Base-by-base conservation (phyloP, 768 basidiomycete genomes). In the Epithele typhae region DNA sequence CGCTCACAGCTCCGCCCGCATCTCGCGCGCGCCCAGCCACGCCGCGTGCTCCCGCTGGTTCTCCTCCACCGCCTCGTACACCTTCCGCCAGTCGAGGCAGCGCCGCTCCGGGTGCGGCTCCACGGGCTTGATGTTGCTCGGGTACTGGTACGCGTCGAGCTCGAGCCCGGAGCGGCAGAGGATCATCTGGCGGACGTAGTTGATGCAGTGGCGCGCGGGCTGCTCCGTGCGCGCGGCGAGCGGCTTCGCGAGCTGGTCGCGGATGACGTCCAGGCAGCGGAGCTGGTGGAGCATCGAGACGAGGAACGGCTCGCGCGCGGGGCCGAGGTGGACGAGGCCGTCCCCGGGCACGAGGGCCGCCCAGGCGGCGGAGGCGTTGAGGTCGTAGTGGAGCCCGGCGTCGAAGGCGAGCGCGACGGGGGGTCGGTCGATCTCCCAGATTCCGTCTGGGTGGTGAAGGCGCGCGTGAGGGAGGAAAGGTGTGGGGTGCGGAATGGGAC, bases 271-370 rank as follows among this genome's bases (percentile, higher is more conserved):
- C 23, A 59, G 38, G 37, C 58, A 59, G 40, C 49, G 58, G 30
- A 59, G 51, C 40, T 59, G 53, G 54, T 59, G 58, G 33, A 57
- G 48, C 53, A 59, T 53, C 4, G 55, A 46, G 37, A 54, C 46
- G 23, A 45, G 33, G 41, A 57, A 49, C 10, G 53, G 51, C 38
- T 54, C 53, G 32, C 39, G 49, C 34, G 50, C 32, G 11, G 51
- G 41, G 4, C 58, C 56, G 27, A 59, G 44, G 34, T 52, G 45
- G 18, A 57, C 45, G 49, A 55, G 39, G 12, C 58, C 58, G 43
- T 51, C 45, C n/a, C 52, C 53, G 1, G 53, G 53, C 8, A 54
- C 53, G 46, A 54, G 53, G 25, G 49, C 46, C 24, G 38, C 42
- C 53, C 53, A 54, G 11, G 49, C 45, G 7, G 40, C 40, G 21